A percentile compares a stretch with the other conserved stretches of the same genome.
phyloP scores from a whole-genome alignment of 352 stramenopile species.

The Phytophthora brassicae region DNA sequence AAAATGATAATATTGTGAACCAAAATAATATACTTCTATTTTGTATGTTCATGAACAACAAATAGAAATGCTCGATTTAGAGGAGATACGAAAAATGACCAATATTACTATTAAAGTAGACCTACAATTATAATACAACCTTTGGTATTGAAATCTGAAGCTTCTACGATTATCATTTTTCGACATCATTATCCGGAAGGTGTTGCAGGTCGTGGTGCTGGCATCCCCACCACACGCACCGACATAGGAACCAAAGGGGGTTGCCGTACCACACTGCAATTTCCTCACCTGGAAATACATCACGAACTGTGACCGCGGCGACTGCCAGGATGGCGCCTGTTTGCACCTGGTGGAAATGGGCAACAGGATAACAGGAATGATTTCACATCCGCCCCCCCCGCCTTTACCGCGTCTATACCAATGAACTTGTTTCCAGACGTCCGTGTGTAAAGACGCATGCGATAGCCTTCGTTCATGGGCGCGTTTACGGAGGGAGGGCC shows the following conservation, averaged over 20 bases:
- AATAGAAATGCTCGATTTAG: no score
- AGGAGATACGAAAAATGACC: no score
- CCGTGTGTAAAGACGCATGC: no score
- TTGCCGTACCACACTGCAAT: not conserved
- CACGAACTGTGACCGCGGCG: not conserved
- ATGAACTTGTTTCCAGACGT: not conserved
- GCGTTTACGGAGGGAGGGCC: not conserved
- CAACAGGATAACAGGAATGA: no score
- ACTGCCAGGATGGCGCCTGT: not conserved
- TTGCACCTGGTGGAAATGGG: not conserved
- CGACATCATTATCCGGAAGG: not conserved
- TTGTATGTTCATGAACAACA: no score
- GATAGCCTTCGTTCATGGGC: no score
- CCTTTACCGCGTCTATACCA: not conserved
- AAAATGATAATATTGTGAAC: no score
- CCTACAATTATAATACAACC: no score
- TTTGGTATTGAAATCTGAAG: no score
- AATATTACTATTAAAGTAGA: no score
- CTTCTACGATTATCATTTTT: no score
- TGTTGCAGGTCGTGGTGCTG: not conserved
- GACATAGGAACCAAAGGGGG: not conserved
- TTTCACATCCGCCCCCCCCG: not conserved
- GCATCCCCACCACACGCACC: not conserved
- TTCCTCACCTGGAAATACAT: not conserved
- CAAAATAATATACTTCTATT: no score